Conservation (phyloP, 306 rosid genomes). For the Cucurbita maxima region DNA sequence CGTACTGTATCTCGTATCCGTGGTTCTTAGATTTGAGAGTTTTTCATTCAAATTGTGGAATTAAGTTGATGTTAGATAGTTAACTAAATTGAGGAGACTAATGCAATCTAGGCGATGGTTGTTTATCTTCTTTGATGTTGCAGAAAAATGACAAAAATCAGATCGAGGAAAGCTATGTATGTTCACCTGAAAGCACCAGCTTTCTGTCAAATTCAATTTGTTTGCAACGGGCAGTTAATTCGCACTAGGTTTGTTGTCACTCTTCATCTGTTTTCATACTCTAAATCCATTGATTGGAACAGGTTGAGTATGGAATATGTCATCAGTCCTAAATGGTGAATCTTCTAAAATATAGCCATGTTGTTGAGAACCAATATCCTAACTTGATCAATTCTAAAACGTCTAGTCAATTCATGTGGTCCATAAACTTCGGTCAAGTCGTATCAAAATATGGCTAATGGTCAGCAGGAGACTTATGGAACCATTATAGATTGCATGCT, state of each 20-base stretch:
- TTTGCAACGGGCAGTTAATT: conserved; percentile 68
- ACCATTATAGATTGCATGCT: background rate
- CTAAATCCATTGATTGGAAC: background rate
- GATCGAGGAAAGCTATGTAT: conserved; percentile 63
- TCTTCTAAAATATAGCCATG: background rate
- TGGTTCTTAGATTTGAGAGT: too few relatives aligned
- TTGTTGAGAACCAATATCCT: background rate
- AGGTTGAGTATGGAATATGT: background rate
- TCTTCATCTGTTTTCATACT: background rate
- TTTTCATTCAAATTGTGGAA: background rate
- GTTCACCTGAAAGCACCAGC: conserved; percentile 51
- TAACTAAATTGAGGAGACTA: background rate
- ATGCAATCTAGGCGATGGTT: background rate
- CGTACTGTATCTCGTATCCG: too few relatives aligned
- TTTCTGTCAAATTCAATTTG: conserved; percentile 53
- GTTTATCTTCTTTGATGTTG: conserved; percentile 10
- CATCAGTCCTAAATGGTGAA: too few relatives aligned
- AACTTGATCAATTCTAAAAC: background rate
- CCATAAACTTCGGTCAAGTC: background rate
- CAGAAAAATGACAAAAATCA: conserved; percentile 63
- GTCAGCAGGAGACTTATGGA: background rate
- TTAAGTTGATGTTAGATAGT: background rate
- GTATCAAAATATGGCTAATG: background rate
- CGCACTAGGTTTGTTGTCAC: conserved; percentile 37
- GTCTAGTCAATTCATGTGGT: background rate